Base-by-base conservation (phyloP, 805 yeast genomes). In the Candida schatavii region DNA sequence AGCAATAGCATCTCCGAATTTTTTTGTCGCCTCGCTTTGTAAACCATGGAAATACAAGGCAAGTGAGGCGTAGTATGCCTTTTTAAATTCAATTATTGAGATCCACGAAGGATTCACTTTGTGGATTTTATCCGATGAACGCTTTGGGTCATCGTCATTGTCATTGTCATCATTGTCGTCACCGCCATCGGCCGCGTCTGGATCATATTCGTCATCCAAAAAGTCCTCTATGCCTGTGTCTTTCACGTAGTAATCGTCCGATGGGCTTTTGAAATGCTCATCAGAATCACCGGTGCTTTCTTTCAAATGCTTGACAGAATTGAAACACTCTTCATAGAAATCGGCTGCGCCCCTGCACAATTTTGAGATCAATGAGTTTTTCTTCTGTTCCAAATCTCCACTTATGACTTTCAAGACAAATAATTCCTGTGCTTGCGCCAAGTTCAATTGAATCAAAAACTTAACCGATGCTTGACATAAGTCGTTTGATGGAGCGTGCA, bases 371-470 rank as follows among this genome's bases (percentile, higher is more conserved):
- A 91, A 68, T 0, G 91, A 77, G 32, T 82, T 79, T 55, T 85
- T 85, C 50, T 55, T 56, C 45, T 67, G 74, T 34, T 74, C 76
- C 5, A 75, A 57, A 42, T 74, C 78, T 6, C 70, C 73, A 43
- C 66, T 71, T 28, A 88, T 56, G 6, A 80, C 77, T 48, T 80
- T 83, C 53, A 82, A 58, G 2, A 84, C 64, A 57, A 91, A 90
- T 5, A 85, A 75, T 50, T 93, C 97, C 57, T 90, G 97, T 2
- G 93, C 88, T 59, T 91, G 96, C 0, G 95, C 93, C 42, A 88
- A 67, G 78, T 84, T 80, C 41, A 90, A 59, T 48, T 74, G 75
- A 13, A 73, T 59, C 39, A 91, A 70, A 27, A 87, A 82, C 32
- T 73, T 72, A 7, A 87, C 78, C 0, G 88, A 80, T 18, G 83